Base-by-base conservation (phyloP, 352 stramenopile genomes). In the Phytophthora sansomeana region DNA sequence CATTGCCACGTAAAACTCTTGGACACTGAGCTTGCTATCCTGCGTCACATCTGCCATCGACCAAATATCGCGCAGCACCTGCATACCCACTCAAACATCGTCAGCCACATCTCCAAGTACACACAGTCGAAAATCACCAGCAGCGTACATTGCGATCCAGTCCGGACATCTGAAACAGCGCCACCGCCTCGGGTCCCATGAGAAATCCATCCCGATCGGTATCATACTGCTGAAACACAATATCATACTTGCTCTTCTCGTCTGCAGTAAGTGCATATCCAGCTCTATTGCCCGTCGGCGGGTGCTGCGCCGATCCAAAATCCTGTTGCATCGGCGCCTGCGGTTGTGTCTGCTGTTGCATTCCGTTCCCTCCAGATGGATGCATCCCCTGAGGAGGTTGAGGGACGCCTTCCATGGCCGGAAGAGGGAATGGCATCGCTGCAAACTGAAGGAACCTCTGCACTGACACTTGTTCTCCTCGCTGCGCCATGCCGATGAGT, bases 1-100 rank as follows among this genome's bases (percentile, higher is more conserved):
- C 96, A 99, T 99, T 1, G 95, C 95, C 17, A 98, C 84, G 69
- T 96, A 97, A 71, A 99, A 99, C 67, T 99, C 96, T 24, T 96
- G 77, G 24, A 83, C 62, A 58, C 96, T 93, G 30, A 99, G 85
- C 46, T 91, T 90, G 65, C 96, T 98, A 72, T 99, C 90, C 11
- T 97, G 92, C 17, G 81, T 84, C 14, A 77, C 77, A 77, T 99
- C 96, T 0, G 90, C 89, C 76, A 99, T 87, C 7, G 87, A 84
- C 96, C 96, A 99, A 35, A 99, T 93, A 30, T 89, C 72, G 36
- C 93, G 85, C 38, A 99, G 77, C 13, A 86, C 60, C 74, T 92
- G 53, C n/a, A 17, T 29, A 43, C 43, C 8, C 35, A 46, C 32
- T 13, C 28, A 63, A 52, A 48, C 16, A 49, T 4, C 6, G 6